Evolutionary conservation across 1,139 yeast species (phyloP), one percentile per base, ranked within the genome.

Genomic region (Ashbya aceris): DNA sequence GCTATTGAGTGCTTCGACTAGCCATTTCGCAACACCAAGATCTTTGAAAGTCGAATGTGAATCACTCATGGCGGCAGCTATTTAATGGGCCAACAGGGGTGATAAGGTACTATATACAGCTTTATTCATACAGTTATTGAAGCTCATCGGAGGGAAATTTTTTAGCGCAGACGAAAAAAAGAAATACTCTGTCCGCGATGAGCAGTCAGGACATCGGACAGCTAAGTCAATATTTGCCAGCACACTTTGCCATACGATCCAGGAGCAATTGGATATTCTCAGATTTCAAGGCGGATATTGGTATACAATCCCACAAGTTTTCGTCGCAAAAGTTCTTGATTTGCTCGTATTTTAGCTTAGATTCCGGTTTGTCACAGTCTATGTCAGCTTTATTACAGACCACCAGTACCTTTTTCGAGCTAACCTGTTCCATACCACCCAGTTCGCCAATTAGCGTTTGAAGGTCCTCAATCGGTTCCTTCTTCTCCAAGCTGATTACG

Each of bases 321-420:
- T 54, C 53, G 3, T 61, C 61, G 30, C 76, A 73, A 51, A 65
- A 76, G 1, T 62, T 53, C 42, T 65, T 67, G 38, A 86, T 65
- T 8, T 40, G 41, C 1, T 41, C 40, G 52, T 66, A 86, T 40
- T 68, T 73, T 6, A 26, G 63, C 68, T 35, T 71, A 67, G 26
- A 78, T n/a, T 39, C 42, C 10, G 49, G 46, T 11, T 51, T 51
- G 8, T 48, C 65, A 2, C 65, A 71, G 34, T 71, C 74, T 26
- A 85, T 58, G 60, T 91, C 98, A 1, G 96, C 97, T 61, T 91
- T 91, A 11, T 96, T 87, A 12, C 93, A 96, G 12, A 87, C 85
- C 11, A 91, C 77, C 44, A 89, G 68, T 1, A 83, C 74, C 40
- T 68, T 71, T 56, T 86, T 87, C 38, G 64, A 68, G 14, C 44